Evolutionary conservation across 163 green algal species (phyloP).

Genomic region (Scenedesmus sp.): DNA sequence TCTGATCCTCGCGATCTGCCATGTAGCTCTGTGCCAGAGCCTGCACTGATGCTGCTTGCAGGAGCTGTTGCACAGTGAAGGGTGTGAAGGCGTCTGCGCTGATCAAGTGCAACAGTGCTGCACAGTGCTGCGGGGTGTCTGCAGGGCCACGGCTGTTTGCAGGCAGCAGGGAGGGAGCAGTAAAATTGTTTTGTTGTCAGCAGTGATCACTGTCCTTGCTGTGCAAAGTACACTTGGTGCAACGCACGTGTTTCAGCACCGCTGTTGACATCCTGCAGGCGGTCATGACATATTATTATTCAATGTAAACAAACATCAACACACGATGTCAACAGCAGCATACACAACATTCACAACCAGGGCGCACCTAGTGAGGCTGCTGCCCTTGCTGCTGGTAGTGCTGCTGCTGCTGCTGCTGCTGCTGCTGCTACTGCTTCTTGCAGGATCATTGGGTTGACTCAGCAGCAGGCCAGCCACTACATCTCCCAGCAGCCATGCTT

Average conservation of each 20-base stretch:
- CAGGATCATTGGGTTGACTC: background rate
- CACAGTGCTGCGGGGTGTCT: background rate
- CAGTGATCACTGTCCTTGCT: no score
- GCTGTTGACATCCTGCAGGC: background rate
- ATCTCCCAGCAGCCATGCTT: background rate
- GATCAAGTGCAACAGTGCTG: background rate
- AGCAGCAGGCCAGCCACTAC: background rate
- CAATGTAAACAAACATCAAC: no score
- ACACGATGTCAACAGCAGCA: background rate
- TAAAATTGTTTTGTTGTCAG: background rate
- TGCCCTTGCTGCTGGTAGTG: background rate
- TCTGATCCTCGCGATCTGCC: background rate
- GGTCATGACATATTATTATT: background rate
- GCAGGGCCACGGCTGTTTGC: background rate
- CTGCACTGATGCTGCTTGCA: background rate
- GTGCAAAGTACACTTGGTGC: no score
- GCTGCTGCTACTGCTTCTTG: conserved; percentile 22
- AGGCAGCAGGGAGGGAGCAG: background rate
- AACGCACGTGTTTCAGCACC: no score
- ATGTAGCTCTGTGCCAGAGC: background rate
- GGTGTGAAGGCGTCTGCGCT: background rate
- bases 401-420: background rate
- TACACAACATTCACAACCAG: background rate
- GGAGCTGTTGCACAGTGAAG: background rate
- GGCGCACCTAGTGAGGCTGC: background rate